phyloP scores from a whole-genome alignment of 257 asterid species.

The Salvia miltiorrhiza region DNA sequence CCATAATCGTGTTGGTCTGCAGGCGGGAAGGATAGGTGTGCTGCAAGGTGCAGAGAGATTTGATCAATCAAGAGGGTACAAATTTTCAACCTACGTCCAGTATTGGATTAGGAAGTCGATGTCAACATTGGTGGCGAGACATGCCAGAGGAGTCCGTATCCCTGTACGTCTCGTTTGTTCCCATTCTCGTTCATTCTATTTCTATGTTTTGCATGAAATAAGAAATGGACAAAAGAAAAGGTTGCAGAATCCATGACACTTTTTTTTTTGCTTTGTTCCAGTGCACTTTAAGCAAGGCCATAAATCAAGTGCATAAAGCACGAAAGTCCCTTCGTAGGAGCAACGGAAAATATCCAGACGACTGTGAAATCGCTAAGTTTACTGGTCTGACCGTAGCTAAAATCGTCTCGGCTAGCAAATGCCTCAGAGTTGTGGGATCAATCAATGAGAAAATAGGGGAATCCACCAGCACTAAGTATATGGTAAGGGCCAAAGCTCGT shows the following conservation, averaged over 20 bases:
- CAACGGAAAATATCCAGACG: conserved; percentile 60
- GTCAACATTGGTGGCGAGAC: conserved; percentile 55
- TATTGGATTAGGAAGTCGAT: conserved; percentile 80
- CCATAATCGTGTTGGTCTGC: conserved; percentile 12
- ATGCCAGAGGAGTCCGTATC: conserved; percentile 72
- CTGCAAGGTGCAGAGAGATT: conserved; percentile 85
- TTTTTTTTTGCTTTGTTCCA: conserved; percentile 30
- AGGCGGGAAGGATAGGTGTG: conserved; percentile 84
- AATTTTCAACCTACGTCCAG: conserved; percentile 88
- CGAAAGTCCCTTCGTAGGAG: conserved; percentile 54
- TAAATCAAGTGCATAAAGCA: conserved; percentile 68
- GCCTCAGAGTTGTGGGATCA: conserved; percentile 78
- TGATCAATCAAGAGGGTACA: conserved; percentile 75
- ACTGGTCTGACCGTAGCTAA: conserved; percentile 67
- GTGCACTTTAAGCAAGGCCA: conserved; percentile 61
- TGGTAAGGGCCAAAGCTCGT: conserved; percentile 38
- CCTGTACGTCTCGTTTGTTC: conserved; percentile 52
- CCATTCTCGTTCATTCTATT: conserved; percentile 1
- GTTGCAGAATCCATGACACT: neutral
- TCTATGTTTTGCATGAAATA: neutral
- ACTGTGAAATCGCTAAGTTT: conserved; percentile 58
- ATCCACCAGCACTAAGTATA: conserved; percentile 35
- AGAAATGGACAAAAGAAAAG: neutral
- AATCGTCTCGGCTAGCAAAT: conserved; percentile 58
- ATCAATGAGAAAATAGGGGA: conserved; percentile 71